Conservation (phyloP, 1,139 yeast species). For the Pichia sp. region DNA sequence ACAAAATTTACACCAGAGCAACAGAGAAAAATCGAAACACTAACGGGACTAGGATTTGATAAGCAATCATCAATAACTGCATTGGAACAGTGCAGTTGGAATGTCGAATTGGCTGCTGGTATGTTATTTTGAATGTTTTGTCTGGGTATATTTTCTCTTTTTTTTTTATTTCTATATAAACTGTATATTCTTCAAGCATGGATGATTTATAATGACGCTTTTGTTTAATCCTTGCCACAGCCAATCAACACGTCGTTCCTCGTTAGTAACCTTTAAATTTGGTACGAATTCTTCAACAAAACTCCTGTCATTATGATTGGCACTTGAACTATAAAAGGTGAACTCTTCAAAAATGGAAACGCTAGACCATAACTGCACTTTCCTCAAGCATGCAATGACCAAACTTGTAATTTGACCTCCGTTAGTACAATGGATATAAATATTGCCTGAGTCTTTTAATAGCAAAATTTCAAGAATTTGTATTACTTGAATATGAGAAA, state of each 20-base stretch:
- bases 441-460: slow-evolving; percentile 54
- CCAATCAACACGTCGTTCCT: slow-evolving; percentile 50
- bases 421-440: slow-evolving; percentile 78
- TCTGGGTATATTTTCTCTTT: neutral
- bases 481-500: slow-evolving; percentile 55
- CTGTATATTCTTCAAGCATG: slow-evolving; percentile 20
- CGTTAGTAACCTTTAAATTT: slow-evolving; percentile 42
- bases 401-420: slow-evolving; percentile 86
- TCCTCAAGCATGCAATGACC: slow-evolving; percentile 78
- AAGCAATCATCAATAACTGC: slow-evolving; percentile 59
- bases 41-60: slow-evolving; percentile 66
- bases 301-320: slow-evolving; percentile 72
- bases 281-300: slow-evolving; percentile 79
- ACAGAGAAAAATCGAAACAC: slow-evolving; percentile 32
- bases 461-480: slow-evolving; percentile 54
- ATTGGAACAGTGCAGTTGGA: slow-evolving; percentile 58
- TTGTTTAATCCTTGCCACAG: slow-evolving; percentile 65
- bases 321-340: slow-evolving; percentile 65
- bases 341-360: slow-evolving; percentile 86
- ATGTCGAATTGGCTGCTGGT: slow-evolving; percentile 82
- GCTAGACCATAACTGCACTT: slow-evolving; percentile 81
- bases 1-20: slow-evolving; percentile 11
- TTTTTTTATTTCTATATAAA: neutral
- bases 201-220: slow-evolving; percentile 34
- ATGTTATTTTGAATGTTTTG: slow-evolving; percentile 2